Evolutionary conservation across 148 eudicot genomes (phyloP).

Genomic region (Rhododendron mucronatum): DNA sequence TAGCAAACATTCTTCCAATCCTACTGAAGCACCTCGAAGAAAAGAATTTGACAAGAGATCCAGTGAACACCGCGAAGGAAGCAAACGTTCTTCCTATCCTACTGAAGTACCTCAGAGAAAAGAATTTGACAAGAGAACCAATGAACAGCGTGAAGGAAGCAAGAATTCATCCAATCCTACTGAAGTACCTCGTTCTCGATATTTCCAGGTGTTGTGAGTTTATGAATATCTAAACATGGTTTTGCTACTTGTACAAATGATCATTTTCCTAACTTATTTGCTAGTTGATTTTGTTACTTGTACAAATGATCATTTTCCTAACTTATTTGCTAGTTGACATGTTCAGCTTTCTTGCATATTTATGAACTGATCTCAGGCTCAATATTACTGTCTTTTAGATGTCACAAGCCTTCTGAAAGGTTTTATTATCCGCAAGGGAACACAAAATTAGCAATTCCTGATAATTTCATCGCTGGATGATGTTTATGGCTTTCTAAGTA

Average conservation of each 20-base stretch:
- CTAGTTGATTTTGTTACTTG: not conserved
- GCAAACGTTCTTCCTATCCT: not conserved
- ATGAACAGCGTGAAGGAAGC: slow-evolving; percentile 26
- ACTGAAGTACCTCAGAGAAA: slow-evolving; percentile 10
- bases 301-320: not conserved
- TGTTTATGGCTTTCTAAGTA: not conserved
- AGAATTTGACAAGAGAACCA: slow-evolving; percentile 33
- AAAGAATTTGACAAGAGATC: not conserved
- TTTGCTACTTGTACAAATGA: not conserved
- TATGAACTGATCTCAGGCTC: not conserved
- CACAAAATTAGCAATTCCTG: not conserved
- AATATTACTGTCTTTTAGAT: not conserved
- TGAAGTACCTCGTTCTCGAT: slow-evolving; percentile 33
- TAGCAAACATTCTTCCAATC: slow-evolving; percentile 24
- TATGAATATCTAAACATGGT: not conserved
- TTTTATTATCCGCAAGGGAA: not conserved
- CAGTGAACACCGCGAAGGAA: not conserved
- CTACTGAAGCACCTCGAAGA: slow-evolving; percentile 3
- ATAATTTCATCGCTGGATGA: not conserved
- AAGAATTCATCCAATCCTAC: slow-evolving; percentile 27
- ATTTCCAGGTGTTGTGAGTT: slow-evolving; percentile 44
- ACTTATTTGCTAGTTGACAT: not conserved
- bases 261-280: not conserved
- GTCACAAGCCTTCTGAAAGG: not conserved
- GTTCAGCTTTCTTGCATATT: not conserved